These are phyloP conservation scores for Phylloporus sp. DNA, from an alignment of 768 basidiomycete species.

Conservation along the genomic window DNA sequence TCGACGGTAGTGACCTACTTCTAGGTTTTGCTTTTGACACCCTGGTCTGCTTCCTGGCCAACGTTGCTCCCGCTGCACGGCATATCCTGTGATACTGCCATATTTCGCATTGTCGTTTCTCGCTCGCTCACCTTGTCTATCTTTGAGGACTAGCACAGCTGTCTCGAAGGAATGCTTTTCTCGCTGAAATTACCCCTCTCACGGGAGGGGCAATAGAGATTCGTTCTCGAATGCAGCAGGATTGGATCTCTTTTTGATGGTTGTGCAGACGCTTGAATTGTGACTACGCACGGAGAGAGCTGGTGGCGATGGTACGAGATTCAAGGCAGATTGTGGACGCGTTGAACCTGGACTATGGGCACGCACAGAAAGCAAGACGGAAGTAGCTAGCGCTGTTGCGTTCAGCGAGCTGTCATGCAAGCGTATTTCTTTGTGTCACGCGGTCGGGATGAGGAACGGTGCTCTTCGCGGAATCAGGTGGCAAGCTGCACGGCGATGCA, in stretches of 20 bases:
- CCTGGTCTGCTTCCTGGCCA: slow-evolving; percentile 17
- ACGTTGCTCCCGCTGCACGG: slow-evolving; percentile 1
- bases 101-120: slow-evolving; percentile 1
- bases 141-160: slow-evolving; percentile 9
- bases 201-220: slow-evolving; percentile 50
- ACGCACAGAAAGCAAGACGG: slow-evolving; percentile 30
- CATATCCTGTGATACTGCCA: slow-evolving; percentile 11
- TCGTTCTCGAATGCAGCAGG: slow-evolving; percentile 47
- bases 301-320: slow-evolving; percentile 9
- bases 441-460: not conserved
- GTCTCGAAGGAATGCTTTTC: slow-evolving; percentile 15
- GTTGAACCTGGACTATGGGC: slow-evolving; percentile 27
- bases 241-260: slow-evolving; percentile 24
- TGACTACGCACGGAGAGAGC: slow-evolving; percentile 23
- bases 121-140: slow-evolving; percentile 13
- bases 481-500: slow-evolving; percentile 20
- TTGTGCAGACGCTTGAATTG: slow-evolving; percentile 4
- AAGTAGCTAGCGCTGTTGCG: slow-evolving; percentile 14
- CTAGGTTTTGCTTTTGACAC: slow-evolving; percentile 23
- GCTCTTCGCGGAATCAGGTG: slow-evolving; percentile 24
- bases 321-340: slow-evolving; percentile 7
- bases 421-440: slow-evolving; percentile 1
- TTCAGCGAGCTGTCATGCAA: slow-evolving; percentile 30
- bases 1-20: slow-evolving; percentile 10
- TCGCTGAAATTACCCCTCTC: slow-evolving; percentile 39